Conservation (phyloP, 225 moss, liverwort and hornwort genomes). For the Polytrichum commune region DNA sequence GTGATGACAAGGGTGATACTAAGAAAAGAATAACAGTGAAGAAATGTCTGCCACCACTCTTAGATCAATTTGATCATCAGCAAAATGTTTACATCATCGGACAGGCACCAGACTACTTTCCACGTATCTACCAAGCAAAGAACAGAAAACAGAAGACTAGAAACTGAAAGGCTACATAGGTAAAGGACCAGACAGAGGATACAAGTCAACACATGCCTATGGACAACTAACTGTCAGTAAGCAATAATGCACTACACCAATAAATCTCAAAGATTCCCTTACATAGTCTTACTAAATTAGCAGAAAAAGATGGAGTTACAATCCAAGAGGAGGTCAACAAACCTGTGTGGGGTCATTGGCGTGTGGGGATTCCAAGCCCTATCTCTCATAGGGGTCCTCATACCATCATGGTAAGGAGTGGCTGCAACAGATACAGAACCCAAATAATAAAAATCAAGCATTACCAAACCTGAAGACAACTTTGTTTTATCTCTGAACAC, state of each 20-base stretch:
- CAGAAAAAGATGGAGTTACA: too few species aligned
- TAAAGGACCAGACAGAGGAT: too few species aligned
- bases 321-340: neutral
- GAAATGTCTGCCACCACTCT: constrained; percentile 15
- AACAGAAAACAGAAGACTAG: too few species aligned
- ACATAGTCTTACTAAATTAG: too few species aligned
- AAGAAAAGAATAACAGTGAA: neutral
- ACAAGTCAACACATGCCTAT: too few species aligned
- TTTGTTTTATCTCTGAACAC: too few species aligned
- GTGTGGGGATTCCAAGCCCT: constrained; percentile 99
- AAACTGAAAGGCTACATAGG: too few species aligned
- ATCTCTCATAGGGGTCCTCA: constrained; percentile 99
- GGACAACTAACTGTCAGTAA: too few species aligned
- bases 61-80: constrained; percentile 6
- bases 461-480: too few species aligned
- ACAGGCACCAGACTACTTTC: constrained; percentile 7
- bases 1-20: neutral
- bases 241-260: too few species aligned
- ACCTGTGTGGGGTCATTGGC: constrained; percentile 96
- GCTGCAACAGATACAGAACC: constrained; percentile 39
- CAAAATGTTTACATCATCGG: constrained; percentile 16
- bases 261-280: too few species aligned
- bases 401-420: constrained; percentile 90
- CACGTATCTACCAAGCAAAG: neutral
- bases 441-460: too few species aligned